Evolutionary conservation across 345 rosid genomes (phyloP).

Genomic region (Abelmoschus esculentus): DNA sequence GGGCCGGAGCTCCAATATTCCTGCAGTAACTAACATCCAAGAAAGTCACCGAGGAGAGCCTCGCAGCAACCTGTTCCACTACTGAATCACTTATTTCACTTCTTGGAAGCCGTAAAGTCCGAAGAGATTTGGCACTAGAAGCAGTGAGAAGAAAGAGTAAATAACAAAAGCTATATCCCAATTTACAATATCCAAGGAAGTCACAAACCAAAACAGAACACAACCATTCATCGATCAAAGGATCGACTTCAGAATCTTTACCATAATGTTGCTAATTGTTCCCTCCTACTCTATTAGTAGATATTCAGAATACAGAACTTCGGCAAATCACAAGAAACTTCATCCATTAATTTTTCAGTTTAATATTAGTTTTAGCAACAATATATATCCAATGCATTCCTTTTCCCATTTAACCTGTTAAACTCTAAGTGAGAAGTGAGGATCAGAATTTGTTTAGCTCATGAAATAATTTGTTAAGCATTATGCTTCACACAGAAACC

Average conservation of each 20-base stretch:
- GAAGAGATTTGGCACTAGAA: constrained; percentile 23
- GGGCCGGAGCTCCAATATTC: constrained; percentile 18
- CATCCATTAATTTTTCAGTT: background rate
- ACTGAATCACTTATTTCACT: constrained; percentile 21
- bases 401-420: background rate
- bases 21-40: constrained; percentile 26
- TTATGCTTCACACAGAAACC: background rate
- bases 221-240: background rate
- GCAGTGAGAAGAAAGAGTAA: constrained; percentile 9
- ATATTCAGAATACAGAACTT: background rate
- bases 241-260: background rate
- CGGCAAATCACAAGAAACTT: background rate
- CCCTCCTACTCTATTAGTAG: background rate
- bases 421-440: background rate
- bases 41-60: constrained; percentile 18
- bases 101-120: constrained; percentile 22
- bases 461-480: background rate
- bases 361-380: background rate
- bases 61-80: constrained; percentile 22
- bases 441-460: background rate
- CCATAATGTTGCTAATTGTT: background rate
- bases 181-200: constrained; percentile 2
- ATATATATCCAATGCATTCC: background rate
- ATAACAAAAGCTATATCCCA: background rate
- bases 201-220: background rate